These are phyloP conservation scores for Emergomyces pasteurianus DNA, from an alignment of 2,329 filamentous ascomycete genomes.

Conservation along the genomic window DNA sequence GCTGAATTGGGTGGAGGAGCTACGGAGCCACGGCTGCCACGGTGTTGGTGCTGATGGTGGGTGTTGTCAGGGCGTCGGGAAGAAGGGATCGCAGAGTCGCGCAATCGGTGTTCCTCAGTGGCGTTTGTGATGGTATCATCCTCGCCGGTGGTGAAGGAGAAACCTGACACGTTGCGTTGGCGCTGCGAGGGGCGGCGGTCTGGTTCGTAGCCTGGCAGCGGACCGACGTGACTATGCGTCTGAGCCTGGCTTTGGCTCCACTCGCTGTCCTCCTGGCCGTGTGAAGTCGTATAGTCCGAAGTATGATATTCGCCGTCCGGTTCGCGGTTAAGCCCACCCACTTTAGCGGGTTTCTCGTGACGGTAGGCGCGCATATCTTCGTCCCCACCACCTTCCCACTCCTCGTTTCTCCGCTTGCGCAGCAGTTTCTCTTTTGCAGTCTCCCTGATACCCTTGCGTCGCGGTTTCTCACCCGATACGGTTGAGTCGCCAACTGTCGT, in stretches of 20 bases:
- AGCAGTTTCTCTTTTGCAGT: conserved; percentile 35
- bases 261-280: conserved; percentile 43
- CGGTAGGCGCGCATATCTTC: conserved; percentile 71
- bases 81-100: conserved; percentile 1
- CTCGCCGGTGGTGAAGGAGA: conserved; percentile 40
- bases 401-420: conserved; percentile 20
- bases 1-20: background rate
- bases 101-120: conserved; percentile 23
- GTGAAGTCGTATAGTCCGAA: conserved; percentile 42
- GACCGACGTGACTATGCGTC: conserved; percentile 30
- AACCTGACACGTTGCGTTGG: conserved; percentile 24
- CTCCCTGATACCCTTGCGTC: conserved; percentile 13
- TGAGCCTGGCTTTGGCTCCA: conserved; percentile 29
- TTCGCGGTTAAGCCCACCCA: conserved; percentile 78
- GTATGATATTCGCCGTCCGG: conserved; percentile 74
- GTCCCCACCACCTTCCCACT: conserved; percentile 50
- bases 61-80: conserved; percentile 4
- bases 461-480: conserved; percentile 33
- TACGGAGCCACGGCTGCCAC: conserved; percentile 3
- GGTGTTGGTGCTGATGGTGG: conserved; percentile 4
- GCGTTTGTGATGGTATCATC: conserved; percentile 30
- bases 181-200: conserved; percentile 19
- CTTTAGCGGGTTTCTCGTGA: conserved; percentile 70
- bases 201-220: conserved; percentile 37
- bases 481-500: conserved; percentile 35